Conservation (phyloP, 129 eudicot species). For the Ambrosia trifida region DNA sequence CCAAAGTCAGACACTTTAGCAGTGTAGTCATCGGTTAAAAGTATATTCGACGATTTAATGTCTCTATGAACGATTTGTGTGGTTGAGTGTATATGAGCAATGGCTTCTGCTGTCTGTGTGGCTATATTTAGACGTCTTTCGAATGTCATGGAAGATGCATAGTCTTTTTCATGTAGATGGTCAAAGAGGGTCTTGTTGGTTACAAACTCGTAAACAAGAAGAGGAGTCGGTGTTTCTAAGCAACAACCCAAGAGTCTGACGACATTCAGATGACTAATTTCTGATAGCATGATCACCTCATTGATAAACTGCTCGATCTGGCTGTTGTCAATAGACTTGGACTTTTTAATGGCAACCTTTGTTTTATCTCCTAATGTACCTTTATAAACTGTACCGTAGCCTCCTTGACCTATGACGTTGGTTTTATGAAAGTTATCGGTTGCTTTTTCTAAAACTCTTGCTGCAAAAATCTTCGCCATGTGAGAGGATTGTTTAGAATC, state of each 20-base stretch:
- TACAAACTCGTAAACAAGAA: constrained; percentile 27
- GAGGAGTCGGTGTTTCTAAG: constrained; percentile 34
- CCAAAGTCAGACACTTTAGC: constrained; percentile 41
- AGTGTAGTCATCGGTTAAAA: constrained; percentile 33
- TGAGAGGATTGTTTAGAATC: constrained; percentile 23
- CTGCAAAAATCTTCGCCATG: constrained; percentile 26
- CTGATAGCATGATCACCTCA: constrained; percentile 36
- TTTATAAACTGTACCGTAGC: constrained; percentile 33
- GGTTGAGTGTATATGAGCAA: constrained; percentile 33
- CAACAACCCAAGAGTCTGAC: constrained; percentile 34
- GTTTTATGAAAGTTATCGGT: constrained; percentile 29
- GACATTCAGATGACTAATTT: constrained; percentile 32
- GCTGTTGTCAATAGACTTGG: constrained; percentile 27
- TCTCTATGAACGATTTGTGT: constrained; percentile 35
- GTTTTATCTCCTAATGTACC: constrained; percentile 17
- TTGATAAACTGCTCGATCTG: constrained; percentile 37
- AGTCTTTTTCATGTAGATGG: constrained; percentile 27
- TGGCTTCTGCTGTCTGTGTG: constrained; percentile 22
- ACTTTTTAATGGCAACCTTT: constrained; percentile 22
- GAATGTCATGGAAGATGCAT: background rate
- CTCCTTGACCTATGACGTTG: constrained; percentile 27
- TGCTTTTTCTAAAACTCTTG: constrained; percentile 25
- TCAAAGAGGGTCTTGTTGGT: constrained; percentile 33
- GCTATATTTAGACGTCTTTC: constrained; percentile 26
- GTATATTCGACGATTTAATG: constrained; percentile 35